Percentiles rank a stretch among this genome's conserved stretches.
Conservation (phyloP, 345 rosid species). For the Eucalyptus microcorys region DNA sequence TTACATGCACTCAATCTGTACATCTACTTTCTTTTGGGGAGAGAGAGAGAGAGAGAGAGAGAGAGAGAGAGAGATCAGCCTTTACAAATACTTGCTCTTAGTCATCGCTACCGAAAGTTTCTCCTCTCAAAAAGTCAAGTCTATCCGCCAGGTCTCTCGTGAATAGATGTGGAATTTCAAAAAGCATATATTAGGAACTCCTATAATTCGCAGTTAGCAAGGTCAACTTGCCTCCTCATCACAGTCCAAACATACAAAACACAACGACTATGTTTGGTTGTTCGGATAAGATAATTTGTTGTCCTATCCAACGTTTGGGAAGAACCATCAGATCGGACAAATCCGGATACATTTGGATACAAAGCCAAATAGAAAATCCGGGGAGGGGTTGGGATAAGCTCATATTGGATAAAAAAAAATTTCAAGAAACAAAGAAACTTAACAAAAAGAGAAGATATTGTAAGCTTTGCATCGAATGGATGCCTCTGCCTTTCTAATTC, state of each 20-base stretch:
- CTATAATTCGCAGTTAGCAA: background rate
- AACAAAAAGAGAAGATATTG: no score
- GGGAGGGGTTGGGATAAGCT: no score
- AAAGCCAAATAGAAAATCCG: no score
- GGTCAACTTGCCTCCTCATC: background rate
- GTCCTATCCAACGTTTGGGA: no score
- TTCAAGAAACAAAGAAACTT: no score
- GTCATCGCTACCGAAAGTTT: background rate
- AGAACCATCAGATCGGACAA: no score
- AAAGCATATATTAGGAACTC: background rate
- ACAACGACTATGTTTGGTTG: background rate
- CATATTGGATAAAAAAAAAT: no score
- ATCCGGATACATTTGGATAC: no score
- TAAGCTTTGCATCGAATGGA: no score
- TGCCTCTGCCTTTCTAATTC: no score
- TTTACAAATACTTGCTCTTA: background rate
- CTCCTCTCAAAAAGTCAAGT: background rate
- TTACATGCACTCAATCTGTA: background rate
- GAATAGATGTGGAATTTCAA: background rate
- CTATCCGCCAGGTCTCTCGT: background rate
- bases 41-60: no score
- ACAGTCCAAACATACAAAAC: background rate
- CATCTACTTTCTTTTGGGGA: background rate
- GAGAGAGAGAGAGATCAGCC: background rate
- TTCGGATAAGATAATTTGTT: no score